Percentiles rank a stretch among this genome's conserved stretches.
Evolutionary conservation across 768 basidiomycete genomes (phyloP).

Genomic region (Termitomyces sp.): DNA sequence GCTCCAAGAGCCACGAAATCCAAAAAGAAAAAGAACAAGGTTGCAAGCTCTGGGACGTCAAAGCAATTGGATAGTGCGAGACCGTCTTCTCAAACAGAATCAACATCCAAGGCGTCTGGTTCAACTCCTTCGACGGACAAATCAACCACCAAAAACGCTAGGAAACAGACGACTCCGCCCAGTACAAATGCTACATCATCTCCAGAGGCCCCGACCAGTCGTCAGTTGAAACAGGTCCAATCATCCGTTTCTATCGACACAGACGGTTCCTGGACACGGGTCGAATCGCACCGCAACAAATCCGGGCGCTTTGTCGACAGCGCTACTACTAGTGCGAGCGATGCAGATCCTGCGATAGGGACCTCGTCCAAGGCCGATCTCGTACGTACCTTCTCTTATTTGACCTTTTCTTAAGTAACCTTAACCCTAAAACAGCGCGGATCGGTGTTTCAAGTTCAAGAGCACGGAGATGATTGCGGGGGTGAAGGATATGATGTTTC

Average conservation of each 20-base stretch:
- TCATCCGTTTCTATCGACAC: constrained; percentile 40
- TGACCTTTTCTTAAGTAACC: no score
- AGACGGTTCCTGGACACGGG: constrained; percentile 69
- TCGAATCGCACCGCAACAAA: constrained; percentile 39
- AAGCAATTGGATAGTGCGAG: background rate
- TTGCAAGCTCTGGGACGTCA: background rate
- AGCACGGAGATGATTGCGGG: constrained; percentile 90
- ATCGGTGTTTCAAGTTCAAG: constrained; percentile 93
- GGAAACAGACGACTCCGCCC: background rate
- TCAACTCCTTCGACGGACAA: background rate
- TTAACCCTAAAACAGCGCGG: no score
- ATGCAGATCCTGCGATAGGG: constrained; percentile 41
- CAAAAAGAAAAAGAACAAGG: constrained; percentile 33
- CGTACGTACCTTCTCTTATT: background rate
- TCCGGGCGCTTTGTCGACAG: constrained; percentile 24
- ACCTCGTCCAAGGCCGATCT: constrained; percentile 36
- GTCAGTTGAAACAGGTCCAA: constrained; percentile 17
- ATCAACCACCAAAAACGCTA: background rate
- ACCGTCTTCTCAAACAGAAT: background rate
- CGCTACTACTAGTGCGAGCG: constrained; percentile 46
- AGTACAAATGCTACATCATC: background rate
- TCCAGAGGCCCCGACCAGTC: constrained; percentile 14
- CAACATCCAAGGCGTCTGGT: constrained; percentile 26
- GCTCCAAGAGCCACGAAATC: constrained; percentile 9
- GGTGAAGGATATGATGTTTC: constrained; percentile 98